Evolutionary conservation across 225 moss, liverwort and hornwort species (phyloP).

Genomic region (Polytrichum commune): DNA sequence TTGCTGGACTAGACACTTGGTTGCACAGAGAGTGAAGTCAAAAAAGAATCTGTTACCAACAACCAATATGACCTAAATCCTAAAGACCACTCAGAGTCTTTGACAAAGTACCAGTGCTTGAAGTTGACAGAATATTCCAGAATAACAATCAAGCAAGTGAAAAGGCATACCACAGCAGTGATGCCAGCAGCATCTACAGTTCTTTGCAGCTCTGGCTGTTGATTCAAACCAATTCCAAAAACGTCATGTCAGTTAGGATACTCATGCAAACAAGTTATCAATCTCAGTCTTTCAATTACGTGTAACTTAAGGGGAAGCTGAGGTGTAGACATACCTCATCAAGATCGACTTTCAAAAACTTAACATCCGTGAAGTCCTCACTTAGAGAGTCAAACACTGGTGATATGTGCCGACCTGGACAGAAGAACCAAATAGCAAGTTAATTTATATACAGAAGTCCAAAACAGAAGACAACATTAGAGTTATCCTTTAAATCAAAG

Average conservation of each 20-base stretch:
- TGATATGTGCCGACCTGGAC: conserved; percentile 50
- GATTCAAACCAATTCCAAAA: conserved; percentile 3
- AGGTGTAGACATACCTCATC: conserved; percentile 36
- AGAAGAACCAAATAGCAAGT: conserved; percentile 4
- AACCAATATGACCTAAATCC: no score
- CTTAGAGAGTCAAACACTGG: conserved; percentile 43
- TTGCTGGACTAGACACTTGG: background rate
- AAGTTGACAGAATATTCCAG: no score
- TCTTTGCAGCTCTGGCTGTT: conserved; percentile 47
- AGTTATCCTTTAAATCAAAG: no score
- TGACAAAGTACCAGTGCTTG: no score
- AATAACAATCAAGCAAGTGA: background rate
- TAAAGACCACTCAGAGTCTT: no score
- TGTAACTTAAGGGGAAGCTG: background rate
- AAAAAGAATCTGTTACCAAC: no score
- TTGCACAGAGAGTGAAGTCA: no score
- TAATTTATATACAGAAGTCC: background rate
- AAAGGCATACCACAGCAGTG: conserved; percentile 47
- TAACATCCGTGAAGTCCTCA: conserved; percentile 41
- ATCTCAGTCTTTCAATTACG: background rate
- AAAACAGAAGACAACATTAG: background rate
- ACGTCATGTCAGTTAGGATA: conserved; percentile 6
- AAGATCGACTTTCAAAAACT: conserved; percentile 57
- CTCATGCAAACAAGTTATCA: background rate
- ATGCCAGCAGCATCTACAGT: conserved; percentile 51